phyloP scores from a whole-genome alignment of 2,329 filamentous ascomycete genomes.

The Daldinia eschscholtzii region DNA sequence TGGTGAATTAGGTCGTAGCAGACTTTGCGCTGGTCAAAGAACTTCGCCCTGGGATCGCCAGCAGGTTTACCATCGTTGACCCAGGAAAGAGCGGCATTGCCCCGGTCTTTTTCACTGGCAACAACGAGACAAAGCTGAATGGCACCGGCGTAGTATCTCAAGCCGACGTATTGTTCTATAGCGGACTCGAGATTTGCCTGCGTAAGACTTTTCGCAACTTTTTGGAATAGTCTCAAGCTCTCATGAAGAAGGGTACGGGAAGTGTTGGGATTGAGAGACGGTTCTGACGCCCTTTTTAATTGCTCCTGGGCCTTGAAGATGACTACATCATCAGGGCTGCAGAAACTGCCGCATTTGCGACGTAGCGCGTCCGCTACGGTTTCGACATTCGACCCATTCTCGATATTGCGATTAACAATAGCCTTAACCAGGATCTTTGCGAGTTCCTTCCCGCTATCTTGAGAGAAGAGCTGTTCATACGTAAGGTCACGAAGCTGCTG shows the following conservation, averaged over 20 bases:
- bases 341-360: slow-evolving; percentile 94
- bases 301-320: slow-evolving; percentile 99
- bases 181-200: slow-evolving; percentile 84
- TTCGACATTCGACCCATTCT: slow-evolving; percentile 96
- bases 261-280: slow-evolving; percentile 78
- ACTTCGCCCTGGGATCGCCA: slow-evolving; percentile 75
- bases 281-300: slow-evolving; percentile 87
- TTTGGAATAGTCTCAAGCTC: slow-evolving; percentile 87
- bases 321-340: slow-evolving; percentile 94
- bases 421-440: slow-evolving; percentile 96
- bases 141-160: slow-evolving; percentile 93
- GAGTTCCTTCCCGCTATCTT: slow-evolving; percentile 82
- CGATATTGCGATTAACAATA: slow-evolving; percentile 97
- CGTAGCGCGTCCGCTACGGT: slow-evolving; percentile 95
- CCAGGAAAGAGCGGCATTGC: slow-evolving; percentile 87
- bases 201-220: slow-evolving; percentile 86
- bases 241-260: slow-evolving; percentile 87
- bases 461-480: slow-evolving; percentile 89
- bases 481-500: slow-evolving; percentile 81
- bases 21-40: slow-evolving; percentile 77
- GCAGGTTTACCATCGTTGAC: slow-evolving; percentile 83
- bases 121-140: slow-evolving; percentile 89
- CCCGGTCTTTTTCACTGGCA: slow-evolving; percentile 86
- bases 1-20: slow-evolving; percentile 91
- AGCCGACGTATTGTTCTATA: slow-evolving; percentile 80